Base-by-base conservation (phyloP, 2,329 filamentous ascomycete species). In the Coniella vitis region DNA sequence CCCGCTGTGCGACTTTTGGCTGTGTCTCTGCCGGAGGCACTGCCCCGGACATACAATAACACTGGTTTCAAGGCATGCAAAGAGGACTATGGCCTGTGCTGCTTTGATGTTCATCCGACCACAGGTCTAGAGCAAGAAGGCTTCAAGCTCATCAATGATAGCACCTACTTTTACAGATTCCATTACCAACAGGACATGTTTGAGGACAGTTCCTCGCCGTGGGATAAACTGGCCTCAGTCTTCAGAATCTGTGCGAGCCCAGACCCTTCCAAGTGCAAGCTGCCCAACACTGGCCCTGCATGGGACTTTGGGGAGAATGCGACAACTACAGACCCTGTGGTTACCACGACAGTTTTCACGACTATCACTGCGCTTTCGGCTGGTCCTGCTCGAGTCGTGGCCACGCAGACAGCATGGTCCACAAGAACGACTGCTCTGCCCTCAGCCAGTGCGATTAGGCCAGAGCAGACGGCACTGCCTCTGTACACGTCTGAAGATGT, bases 51-150 rank as follows among this genome's bases (percentile, higher is more conserved):
- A 7, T 49, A 32, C 17, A 12, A 20, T 7, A 43, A 46, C 38
- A 52, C 41, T 14, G 21, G 40, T 4, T 34, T 49, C n/a, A 25
- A 38, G 5, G 21, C 38, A 25, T 52, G 50, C 25, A 36, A n/a
- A 14, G 35, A 39, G 17, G 42, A 52, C 10, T 16, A 41, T n/a
- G 31, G 42, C 7, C 42, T 52, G 32, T 52, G 50, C 38, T 52
- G 47, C 38, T 52, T 20, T 47, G 37, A 14, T 19, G 22, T 32
- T 7, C 14, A 13, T 39, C 29, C 17, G 35, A 12, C 17, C 17
- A 32, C 16, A 10, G 14, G 34, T 17, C 13, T 7, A 7, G n/a
- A 7, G 9, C 42, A 19, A 19, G 47, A 49, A 19, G 50, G 34
- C 9, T 52, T 52, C 29, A 40, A 25, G 1, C 7, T 52, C 17